Conservation (phyloP, 2,329 filamentous ascomycete species). For the Aspergillus intermedius region DNA sequence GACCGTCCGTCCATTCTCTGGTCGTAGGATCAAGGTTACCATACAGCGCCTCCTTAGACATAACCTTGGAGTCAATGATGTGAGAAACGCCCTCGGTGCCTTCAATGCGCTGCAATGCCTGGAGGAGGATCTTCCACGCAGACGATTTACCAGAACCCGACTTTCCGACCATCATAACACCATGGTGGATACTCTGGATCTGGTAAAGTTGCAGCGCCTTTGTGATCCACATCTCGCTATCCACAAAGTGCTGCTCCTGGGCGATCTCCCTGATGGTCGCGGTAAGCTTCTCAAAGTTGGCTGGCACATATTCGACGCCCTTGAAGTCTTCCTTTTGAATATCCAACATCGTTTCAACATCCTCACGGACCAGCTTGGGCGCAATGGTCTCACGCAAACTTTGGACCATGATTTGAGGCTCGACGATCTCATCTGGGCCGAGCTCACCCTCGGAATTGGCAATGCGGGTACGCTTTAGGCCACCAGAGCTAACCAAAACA, state of each 20-base stretch:
- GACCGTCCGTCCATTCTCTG: slow-evolving; percentile 95
- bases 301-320: slow-evolving; percentile 85
- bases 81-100: slow-evolving; percentile 90
- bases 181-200: slow-evolving; percentile 95
- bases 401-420: slow-evolving; percentile 97
- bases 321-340: slow-evolving; percentile 87
- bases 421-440: slow-evolving; percentile 66
- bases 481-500: slow-evolving; percentile 94
- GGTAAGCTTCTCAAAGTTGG: slow-evolving; percentile 72
- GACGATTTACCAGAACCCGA: slow-evolving; percentile 97
- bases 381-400: slow-evolving; percentile 98
- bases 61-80: slow-evolving; percentile 98
- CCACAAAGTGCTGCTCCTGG: slow-evolving; percentile 75
- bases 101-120: slow-evolving; percentile 86
- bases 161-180: slow-evolving; percentile 99
- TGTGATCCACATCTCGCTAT: slow-evolving; percentile 93
- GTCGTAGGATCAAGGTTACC: slow-evolving; percentile 94
- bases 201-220: slow-evolving; percentile 96
- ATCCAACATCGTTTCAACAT: slow-evolving; percentile 78
- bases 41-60: slow-evolving; percentile 98
- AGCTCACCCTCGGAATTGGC: slow-evolving; percentile 50
- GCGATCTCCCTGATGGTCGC: slow-evolving; percentile 77
- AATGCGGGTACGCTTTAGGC: slow-evolving; percentile 80
- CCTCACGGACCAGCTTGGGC: slow-evolving; percentile 86
- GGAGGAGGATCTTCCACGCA: slow-evolving; percentile 86